Base-by-base conservation (phyloP, 164 flowering plant species). In the Nymphaea colorata region DNA sequence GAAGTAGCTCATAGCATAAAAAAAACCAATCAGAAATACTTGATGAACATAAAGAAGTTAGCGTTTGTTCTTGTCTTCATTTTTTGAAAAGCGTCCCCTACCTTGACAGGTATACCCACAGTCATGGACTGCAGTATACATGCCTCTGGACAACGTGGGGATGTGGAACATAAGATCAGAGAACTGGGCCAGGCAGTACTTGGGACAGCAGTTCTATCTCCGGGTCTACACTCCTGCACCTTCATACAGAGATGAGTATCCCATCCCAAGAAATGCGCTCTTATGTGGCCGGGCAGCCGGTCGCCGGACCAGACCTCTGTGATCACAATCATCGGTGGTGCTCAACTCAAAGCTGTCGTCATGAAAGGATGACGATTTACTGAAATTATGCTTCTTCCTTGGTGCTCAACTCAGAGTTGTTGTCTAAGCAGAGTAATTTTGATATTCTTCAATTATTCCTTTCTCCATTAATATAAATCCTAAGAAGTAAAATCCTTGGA, bases 151-250 rank as follows among this genome's bases (percentile, higher is more conserved):
- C 84, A 91, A 87, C 71, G 95, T 87, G 65, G 97, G 97, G 44
- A 89, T 89, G 93, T 91, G 97, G 97, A 89, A 91, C 69, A 65
- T 91, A 59, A 81, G 97, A 74, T 89, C 97, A 5, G 86, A 87
- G 82, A 78, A 86, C 70, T 89, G 97, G 97, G 91, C 82, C 3
- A 80, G 89, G 41, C 97, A 91, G 64, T 89, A 89, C 79, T 75
- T 91, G 51, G 98, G 98, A n/a, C 98, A 91, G 71, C 98, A 91
- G 68, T 83, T 89, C 73, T 91, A 91, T 76, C 84, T 92, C 45
- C 86, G 98, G 1, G 92, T 92, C 4, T 84, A 78, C 69, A 83
- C 96, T 1, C 74, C 89, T 6, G 84, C 78, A 36, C 84, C 82
- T 71, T 92, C 98, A 45, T 83, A 81, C 88, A 89, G 96, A 72